A percentile compares a stretch with the other conserved stretches of the same genome.
phyloP scores from a whole-genome alignment of 345 rosid genomes.

The Brassica juncea region DNA sequence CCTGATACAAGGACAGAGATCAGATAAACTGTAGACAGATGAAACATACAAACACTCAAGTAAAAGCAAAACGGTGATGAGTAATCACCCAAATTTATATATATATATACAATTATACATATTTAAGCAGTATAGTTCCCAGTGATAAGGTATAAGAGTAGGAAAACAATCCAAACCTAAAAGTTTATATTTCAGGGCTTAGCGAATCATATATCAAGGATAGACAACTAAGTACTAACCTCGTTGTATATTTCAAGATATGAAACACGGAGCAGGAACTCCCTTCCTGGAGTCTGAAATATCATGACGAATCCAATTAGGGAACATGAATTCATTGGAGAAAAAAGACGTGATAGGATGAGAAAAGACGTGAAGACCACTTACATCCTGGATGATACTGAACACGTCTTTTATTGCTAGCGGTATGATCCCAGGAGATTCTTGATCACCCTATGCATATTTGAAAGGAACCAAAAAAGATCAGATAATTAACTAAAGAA shows the following conservation, averaged over 20 bases:
- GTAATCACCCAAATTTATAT: constrained; percentile 7
- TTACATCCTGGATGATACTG: constrained; percentile 97
- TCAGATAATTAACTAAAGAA: constrained; percentile 14
- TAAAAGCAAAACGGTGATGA: constrained; percentile 9
- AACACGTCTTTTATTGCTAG: constrained; percentile 98
- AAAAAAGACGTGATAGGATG: not conserved
- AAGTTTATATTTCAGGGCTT: constrained; percentile 8
- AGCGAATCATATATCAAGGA: constrained; percentile 9
- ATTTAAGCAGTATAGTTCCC: not conserved
- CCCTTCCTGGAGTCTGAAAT: constrained; percentile 97
- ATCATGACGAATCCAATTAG: constrained; percentile 27
- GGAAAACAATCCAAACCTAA: constrained; percentile 9
- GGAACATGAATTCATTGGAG: not conserved
- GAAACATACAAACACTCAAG: constrained; percentile 7
- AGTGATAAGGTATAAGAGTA: not conserved
- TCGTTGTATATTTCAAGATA: constrained; percentile 99
- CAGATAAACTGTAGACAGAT: constrained; percentile 19
- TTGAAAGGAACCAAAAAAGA: constrained; percentile 6
- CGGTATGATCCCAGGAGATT: constrained; percentile 93
- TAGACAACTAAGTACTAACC: constrained; percentile 49
- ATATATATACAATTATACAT: not conserved
- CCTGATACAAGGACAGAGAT: constrained; percentile 55
- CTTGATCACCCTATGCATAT: constrained; percentile 85
- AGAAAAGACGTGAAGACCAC: constrained; percentile 35
- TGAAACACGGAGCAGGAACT: constrained; percentile 94